A percentile compares a stretch with the other conserved stretches of the same genome.
Evolutionary conservation across 2,329 filamentous ascomycete species (phyloP).

Genomic region (Exophiala calicioides): DNA sequence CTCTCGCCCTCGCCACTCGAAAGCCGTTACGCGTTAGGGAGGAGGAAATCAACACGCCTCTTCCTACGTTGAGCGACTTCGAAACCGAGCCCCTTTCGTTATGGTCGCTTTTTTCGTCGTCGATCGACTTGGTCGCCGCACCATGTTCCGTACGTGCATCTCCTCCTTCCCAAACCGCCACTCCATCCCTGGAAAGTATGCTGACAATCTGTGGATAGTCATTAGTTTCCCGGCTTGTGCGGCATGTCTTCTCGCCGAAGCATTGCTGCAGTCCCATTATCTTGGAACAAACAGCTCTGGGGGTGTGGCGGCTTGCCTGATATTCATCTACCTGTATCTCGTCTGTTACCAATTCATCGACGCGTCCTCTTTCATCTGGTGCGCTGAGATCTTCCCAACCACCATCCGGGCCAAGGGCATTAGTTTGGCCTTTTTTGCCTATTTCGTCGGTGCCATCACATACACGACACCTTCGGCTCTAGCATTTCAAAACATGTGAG

Average conservation of each 20-base stretch:
- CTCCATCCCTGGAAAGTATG: no score
- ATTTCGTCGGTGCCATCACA: no score
- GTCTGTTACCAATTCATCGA: constrained; percentile 39
- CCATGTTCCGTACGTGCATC: constrained; percentile 35
- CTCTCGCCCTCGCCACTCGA: no score
- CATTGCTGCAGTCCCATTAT: constrained; percentile 38
- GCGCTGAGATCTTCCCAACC: constrained; percentile 20
- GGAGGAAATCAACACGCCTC: no score
- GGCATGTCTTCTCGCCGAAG: constrained; percentile 41
- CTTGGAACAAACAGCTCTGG: constrained; percentile 37
- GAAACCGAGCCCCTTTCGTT: no score
- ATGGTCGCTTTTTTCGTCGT: no score
- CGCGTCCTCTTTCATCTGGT: constrained; percentile 46
- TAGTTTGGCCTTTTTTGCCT: no score
- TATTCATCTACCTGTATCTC: constrained; percentile 44
- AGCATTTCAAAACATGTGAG: no score
- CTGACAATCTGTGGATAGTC: constrained; percentile 29
- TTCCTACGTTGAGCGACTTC: no score
- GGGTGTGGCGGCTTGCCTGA: constrained; percentile 39
- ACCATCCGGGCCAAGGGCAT: no score
- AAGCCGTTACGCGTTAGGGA: no score
- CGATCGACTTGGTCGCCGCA: constrained; percentile 39
- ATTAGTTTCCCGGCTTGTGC: constrained; percentile 42
- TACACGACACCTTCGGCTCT: no score
- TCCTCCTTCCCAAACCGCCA: not conserved